These are phyloP conservation scores for Xylariaceae sp. DNA, from an alignment of 2,329 filamentous ascomycete genomes.

Conservation along the genomic window DNA sequence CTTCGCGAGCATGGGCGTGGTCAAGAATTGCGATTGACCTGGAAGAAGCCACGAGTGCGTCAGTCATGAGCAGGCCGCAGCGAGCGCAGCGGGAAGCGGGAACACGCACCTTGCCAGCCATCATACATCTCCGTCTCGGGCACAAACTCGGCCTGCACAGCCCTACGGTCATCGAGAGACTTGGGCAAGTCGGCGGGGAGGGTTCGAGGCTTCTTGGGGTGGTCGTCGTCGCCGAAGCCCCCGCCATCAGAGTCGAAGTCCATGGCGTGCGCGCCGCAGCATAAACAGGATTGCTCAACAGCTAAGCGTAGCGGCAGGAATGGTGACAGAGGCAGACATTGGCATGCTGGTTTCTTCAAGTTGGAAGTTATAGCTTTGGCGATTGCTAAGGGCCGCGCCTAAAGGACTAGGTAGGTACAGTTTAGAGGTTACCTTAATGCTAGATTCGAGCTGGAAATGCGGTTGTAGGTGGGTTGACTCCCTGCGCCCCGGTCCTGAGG, in stretches of 20 bases:
- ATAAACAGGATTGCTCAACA: constrained; percentile 23
- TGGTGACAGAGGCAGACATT: constrained; percentile 12
- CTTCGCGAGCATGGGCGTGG: constrained; percentile 77
- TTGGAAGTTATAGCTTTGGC: neutral
- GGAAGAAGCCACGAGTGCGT: constrained; percentile 20
- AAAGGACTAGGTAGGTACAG: no score
- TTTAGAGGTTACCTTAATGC: no score
- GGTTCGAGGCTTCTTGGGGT: constrained; percentile 40
- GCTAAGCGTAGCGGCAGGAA: constrained; percentile 1
- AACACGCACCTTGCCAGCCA: constrained; percentile 81
- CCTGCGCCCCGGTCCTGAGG: no score
- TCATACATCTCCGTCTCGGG: constrained; percentile 96
- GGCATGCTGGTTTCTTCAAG: constrained; percentile 20
- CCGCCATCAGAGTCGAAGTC: constrained; percentile 51
- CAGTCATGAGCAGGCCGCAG: constrained; percentile 4
- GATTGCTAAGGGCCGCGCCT: neutral
- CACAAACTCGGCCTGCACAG: constrained; percentile 61
- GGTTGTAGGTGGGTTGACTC: no score
- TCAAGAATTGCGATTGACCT: constrained; percentile 96
- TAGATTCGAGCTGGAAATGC: no score
- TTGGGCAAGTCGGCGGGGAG: constrained; percentile 85
- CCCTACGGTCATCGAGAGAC: constrained; percentile 82
- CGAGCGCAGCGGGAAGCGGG: constrained; percentile 13
- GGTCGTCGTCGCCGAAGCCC: constrained; percentile 38
- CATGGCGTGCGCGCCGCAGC: constrained; percentile 46